Evolutionary conservation across 2,329 filamentous ascomycete genomes (phyloP), one percentile per base, ranked within the genome.

Genomic region (Madurella fahalii): DNA sequence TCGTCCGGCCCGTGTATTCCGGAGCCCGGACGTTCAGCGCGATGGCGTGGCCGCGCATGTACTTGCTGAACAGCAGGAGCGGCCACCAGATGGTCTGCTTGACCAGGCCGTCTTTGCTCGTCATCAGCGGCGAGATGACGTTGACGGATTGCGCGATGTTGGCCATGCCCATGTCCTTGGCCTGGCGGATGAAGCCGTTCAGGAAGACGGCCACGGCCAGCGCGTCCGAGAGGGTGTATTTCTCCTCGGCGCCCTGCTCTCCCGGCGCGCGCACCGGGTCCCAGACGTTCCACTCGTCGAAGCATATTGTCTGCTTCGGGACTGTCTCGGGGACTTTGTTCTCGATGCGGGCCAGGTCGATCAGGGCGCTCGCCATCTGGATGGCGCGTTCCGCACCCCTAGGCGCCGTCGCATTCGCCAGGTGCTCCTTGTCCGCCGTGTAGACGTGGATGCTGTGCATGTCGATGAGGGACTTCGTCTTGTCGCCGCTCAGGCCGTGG

Each of bases 241-340:
- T 74, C 67, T 91, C 87, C 70, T 91, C 87, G 5, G 85, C 88
- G 15, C 88, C 88, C 57, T 80, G 69, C 63, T 87, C 83, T 15
- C 88, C 88, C 0, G 85, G 85, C 0, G 87, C 87, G 9, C 87
- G 81, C 50, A 78, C 75, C 0, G 86, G 85, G 63, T 90, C 86
- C 87, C 87, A 92, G 9, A 91, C 87, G 67, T 91, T 92, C 88
- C 88, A 91, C 70, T 91, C 87, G 67, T 92, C 88, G 66, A 91
- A 91, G 75, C 87, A 91, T 67, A 92, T 89, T 49, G 79, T 86
- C 45, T 83, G 85, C 3, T 79, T 74, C 4, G 81, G 79, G n/a
- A 85, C 80, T 0, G 75, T 73, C 0, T 77, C 71, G 0, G 85
- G 78, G 0, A 86, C 78, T 40, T 74, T 72, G 68, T 87, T 86